Percentiles rank a stretch among this genome's conserved stretches.
These are phyloP conservation scores for Daedaleopsis nitida DNA, from an alignment of 768 basidiomycete species.

Conservation along the genomic window DNA sequence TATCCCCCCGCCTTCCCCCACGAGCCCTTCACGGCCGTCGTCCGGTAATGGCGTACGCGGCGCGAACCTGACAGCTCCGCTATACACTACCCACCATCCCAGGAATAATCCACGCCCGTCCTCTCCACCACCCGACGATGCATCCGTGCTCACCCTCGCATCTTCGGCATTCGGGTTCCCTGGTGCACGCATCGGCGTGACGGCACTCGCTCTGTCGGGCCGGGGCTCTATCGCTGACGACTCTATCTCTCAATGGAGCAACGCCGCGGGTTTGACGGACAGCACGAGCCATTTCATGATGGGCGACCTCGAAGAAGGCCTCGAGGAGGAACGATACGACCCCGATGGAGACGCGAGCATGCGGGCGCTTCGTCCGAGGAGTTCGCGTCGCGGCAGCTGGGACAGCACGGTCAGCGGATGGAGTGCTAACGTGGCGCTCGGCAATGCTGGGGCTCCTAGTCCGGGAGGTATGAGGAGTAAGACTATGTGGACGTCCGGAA, in stretches of 20 bases:
- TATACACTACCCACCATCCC: conserved; percentile 91
- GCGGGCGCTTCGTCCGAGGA: conserved; percentile 83
- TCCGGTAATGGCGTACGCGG: conserved; percentile 24
- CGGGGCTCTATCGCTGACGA: conserved; percentile 46
- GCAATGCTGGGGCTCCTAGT: conserved; percentile 36
- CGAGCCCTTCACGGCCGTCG: conserved; percentile 46
- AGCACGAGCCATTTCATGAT: conserved; percentile 68
- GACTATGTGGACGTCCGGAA: conserved; percentile 63
- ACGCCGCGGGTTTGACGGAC: conserved; percentile 42
- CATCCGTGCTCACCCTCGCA: conserved; percentile 89
- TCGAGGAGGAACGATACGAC: conserved; percentile 52
- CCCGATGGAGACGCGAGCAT: conserved; percentile 87
- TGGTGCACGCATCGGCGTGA: conserved; percentile 48
- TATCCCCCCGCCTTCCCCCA: conserved; percentile 49
- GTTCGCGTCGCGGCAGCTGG: conserved; percentile 88
- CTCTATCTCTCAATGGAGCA: conserved; percentile 72
- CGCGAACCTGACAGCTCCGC: conserved; percentile 72
- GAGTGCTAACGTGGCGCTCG: conserved; percentile 67
- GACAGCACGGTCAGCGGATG: conserved; percentile 88
- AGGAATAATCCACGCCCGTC: conserved; percentile 94
- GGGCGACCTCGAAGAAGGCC: conserved; percentile 41
- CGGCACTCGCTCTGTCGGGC: conserved; percentile 24
- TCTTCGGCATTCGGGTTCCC: conserved; percentile 88
- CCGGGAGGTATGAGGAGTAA: conserved; percentile 43
- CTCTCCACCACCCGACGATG: conserved; percentile 89